Percentiles rank a stretch among this genome's conserved stretches.
Conservation (phyloP, 129 eudicot species). For the Flaveria robusta region DNA sequence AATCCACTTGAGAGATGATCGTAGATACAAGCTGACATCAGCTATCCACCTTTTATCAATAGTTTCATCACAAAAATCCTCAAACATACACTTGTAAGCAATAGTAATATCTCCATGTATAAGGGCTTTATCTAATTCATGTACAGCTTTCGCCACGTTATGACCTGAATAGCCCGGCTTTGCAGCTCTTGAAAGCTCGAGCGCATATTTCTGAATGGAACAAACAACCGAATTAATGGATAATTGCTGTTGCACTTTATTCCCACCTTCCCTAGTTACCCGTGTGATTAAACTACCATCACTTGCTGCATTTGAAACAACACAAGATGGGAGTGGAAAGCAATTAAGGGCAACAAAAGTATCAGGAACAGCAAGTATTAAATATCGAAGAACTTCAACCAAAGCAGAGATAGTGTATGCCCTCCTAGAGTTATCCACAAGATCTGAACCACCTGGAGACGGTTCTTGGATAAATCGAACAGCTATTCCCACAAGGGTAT, state of each 20-base stretch:
- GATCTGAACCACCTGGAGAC: constrained; percentile 85
- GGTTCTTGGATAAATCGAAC: constrained; percentile 78
- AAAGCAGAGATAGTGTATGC: constrained; percentile 82
- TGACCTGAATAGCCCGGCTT: constrained; percentile 66
- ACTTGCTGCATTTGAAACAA: constrained; percentile 43
- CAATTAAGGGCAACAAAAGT: constrained; percentile 87
- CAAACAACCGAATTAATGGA: constrained; percentile 63
- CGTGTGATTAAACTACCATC: constrained; percentile 53
- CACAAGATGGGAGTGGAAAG: constrained; percentile 73
- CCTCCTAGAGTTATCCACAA: constrained; percentile 75
- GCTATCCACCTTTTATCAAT: constrained; percentile 67
- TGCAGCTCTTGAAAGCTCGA: constrained; percentile 69
- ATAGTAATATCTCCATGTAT: constrained; percentile 64
- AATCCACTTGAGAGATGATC: constrained; percentile 67
- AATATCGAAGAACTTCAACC: constrained; percentile 85
- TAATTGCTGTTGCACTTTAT: constrained; percentile 43
- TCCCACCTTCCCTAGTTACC: constrained; percentile 44
- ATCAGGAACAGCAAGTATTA: constrained; percentile 85
- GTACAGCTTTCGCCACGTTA: constrained; percentile 71
- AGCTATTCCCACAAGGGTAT: constrained; percentile 70
- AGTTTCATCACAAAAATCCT: constrained; percentile 58
- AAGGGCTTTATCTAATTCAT: constrained; percentile 67
- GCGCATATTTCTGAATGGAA: constrained; percentile 71
- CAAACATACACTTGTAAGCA: constrained; percentile 68
- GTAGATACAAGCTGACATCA: constrained; percentile 66